Evolutionary conservation across 805 yeast species (phyloP).

Genomic region (Tetrapisispora nanseiensis): DNA sequence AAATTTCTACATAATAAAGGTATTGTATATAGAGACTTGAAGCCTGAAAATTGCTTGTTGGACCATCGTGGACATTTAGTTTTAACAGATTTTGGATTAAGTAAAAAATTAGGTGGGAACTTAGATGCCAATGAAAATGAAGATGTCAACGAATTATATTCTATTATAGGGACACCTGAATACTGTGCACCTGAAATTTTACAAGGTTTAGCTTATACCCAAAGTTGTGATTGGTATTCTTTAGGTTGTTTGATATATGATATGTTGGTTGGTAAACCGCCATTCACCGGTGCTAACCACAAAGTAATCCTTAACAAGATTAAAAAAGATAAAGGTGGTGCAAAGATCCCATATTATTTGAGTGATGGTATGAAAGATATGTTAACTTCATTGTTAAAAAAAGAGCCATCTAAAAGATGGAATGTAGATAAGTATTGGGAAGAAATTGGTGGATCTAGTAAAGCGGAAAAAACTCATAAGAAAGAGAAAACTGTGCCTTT

Average conservation of each 20-base stretch:
- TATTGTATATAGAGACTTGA: constrained; percentile 76
- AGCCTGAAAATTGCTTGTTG: constrained; percentile 79
- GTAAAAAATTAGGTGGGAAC: constrained; percentile 30
- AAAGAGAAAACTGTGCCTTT: constrained; percentile 31
- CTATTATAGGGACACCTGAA: constrained; percentile 38
- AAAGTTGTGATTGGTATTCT: constrained; percentile 86
- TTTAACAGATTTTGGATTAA: constrained; percentile 77
- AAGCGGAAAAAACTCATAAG: constrained; percentile 10
- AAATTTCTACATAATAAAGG: constrained; percentile 70
- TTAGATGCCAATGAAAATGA: constrained; percentile 16
- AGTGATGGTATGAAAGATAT: constrained; percentile 75
- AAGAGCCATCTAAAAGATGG: constrained; percentile 58
- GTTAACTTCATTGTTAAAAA: constrained; percentile 52
- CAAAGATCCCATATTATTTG: constrained; percentile 63
- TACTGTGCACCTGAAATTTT: constrained; percentile 80
- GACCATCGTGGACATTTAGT: constrained; percentile 66
- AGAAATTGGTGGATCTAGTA: constrained; percentile 7
- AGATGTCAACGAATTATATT: constrained; percentile 27
- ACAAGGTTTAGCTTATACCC: constrained; percentile 66
- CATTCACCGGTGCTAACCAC: constrained; percentile 76
- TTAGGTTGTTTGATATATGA: constrained; percentile 75
- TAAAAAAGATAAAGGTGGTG: constrained; percentile 43
- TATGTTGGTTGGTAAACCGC: constrained; percentile 77
- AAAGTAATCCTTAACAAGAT: constrained; percentile 70
- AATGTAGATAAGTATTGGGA: constrained; percentile 48